A percentile compares a stretch with the other conserved stretches of the same genome.
Conservation (phyloP, 2,329 filamentous ascomycete genomes). For the Stylonectria norvegica region DNA sequence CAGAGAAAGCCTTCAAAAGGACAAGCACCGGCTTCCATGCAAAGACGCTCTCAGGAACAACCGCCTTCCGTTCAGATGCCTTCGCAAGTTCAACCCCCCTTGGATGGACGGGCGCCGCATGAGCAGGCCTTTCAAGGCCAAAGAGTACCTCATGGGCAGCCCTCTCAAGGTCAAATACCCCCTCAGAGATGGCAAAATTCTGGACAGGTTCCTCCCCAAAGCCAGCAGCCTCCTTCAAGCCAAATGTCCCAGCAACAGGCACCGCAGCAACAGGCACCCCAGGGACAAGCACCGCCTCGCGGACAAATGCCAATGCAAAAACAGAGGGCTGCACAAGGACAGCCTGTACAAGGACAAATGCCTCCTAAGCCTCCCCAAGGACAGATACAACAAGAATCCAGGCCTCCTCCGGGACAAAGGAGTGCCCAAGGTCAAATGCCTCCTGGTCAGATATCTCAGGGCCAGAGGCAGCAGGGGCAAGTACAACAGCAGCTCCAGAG, state of each 20-base stretch:
- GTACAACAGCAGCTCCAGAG: background rate
- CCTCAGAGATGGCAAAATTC: slow-evolving; percentile 1
- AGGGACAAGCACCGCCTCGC: slow-evolving; percentile 4
- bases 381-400: background rate
- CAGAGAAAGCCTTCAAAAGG: slow-evolving; percentile 20
- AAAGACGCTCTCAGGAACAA: background rate
- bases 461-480: background rate
- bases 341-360: background rate
- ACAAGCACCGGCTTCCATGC: slow-evolving; percentile 1
- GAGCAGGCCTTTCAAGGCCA: background rate
- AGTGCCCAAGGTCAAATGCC: background rate
- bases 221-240: slow-evolving; percentile 4
- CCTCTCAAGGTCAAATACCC: slow-evolving; percentile 2
- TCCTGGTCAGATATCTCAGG: background rate
- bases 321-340: too few relatives aligned
- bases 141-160: background rate
- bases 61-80: background rate
- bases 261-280: background rate
- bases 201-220: slow-evolving; percentile 1
- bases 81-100: background rate
- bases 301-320: slow-evolving; percentile 4
- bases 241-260: slow-evolving; percentile 1
- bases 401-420: background rate
- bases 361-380: slow-evolving; percentile 2
- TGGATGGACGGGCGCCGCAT: background rate